Base-by-base conservation (phyloP, 208 protist genomes). In the Leishmania arabica region DNA sequence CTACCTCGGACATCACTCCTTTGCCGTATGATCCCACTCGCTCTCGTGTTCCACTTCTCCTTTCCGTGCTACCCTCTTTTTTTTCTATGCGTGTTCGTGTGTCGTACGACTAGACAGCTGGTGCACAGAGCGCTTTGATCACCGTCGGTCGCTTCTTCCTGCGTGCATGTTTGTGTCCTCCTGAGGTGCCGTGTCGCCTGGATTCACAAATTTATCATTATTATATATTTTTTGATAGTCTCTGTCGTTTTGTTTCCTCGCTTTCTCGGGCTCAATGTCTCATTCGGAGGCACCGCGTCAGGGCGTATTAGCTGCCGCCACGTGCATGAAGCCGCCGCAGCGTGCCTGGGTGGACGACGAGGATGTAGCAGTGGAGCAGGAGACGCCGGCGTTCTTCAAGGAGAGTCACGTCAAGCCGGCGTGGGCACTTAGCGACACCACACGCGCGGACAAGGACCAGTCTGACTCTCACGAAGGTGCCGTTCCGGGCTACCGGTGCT, bases 281-380 rank as follows among this genome's bases (percentile, higher is more conserved):
- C 45, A 75, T 11, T 15, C 40, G 9, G 79, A 80, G 56, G 75
- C 65, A 3, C 54, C 51, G 13, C 21, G 49, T 21, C 58, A 81
- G 42, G 54, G 37, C 24, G 66, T 37, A 49, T 37, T 37, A 13
- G 54, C 76, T 7, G 51, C 72, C 0, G 62, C 31, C 54, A 58
- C 69, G 3, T 7, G 31, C 47, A 47, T 37, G 34, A 56, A 31
- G 58, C 68, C 45, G 19, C 53, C 54, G 42, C 86, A 84, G 47
- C 88, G 85, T 21, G 91, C 88, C 17, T 95, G 93, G 91, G 84
- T 91, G 0, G 93, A 96, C 70, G 89, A 92, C n/a, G 92, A 89
- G 45, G 92, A 94, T 71, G 83, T 72, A 1, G 64, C 42, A 17
- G 83, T 75, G 17, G 85, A 88, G 58, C 49, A 78, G 64, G 64